Evolutionary conservation across 169 alveolate species (phyloP).

Genomic region (Neospora caninum): DNA sequence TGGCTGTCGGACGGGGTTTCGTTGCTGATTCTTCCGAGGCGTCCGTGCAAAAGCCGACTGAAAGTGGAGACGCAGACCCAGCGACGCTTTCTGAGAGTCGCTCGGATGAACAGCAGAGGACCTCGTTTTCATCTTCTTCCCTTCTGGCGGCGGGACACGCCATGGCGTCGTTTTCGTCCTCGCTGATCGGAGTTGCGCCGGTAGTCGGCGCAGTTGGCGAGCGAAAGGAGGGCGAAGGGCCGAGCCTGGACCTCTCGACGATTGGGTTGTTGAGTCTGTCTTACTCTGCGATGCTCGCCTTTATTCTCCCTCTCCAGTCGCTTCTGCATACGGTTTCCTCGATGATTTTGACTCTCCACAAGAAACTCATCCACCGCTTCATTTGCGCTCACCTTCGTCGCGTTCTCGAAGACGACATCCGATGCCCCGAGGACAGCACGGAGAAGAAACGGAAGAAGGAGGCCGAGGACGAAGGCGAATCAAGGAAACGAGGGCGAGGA

Average conservation of each 20-base stretch:
- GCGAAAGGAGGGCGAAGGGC: neutral
- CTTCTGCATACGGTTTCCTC: slow-evolving; percentile 1
- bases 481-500: neutral
- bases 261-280: slow-evolving; percentile 7
- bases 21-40: too few relatives aligned
- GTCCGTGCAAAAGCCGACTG: too few relatives aligned
- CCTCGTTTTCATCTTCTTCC: neutral
- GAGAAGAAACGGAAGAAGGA: neutral
- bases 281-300: slow-evolving; percentile 18
- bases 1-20: too few relatives aligned
- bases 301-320: slow-evolving; percentile 32
- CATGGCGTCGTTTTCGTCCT: neutral
- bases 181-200: neutral
- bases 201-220: neutral
- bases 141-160: slow-evolving; percentile 4
- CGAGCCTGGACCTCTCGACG: neutral
- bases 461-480: neutral
- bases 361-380: slow-evolving; percentile 26
- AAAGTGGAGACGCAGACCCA: too few relatives aligned
- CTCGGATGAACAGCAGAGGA: neutral
- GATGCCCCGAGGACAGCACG: neutral
- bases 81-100: neutral
- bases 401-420: neutral
- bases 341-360: slow-evolving; percentile 25
- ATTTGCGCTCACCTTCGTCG: neutral